Base-by-base conservation (phyloP, 169 alveolate species). In the Cryptosporidium meleagridis region DNA sequence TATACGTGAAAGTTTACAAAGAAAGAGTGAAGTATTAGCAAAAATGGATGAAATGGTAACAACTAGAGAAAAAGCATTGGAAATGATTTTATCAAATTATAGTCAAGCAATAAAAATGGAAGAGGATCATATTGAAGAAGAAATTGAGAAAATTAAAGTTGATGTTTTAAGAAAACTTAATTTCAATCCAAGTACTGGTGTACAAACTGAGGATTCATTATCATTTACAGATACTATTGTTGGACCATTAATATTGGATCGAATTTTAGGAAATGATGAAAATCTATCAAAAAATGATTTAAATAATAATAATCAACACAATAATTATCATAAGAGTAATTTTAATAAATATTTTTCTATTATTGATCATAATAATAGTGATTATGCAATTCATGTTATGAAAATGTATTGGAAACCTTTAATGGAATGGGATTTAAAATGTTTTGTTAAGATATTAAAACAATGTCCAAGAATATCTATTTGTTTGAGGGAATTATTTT, bases 151-250 rank as follows among this genome's bases (percentile, higher is more conserved):
- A 55, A 52, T 73, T 18, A 73, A 73, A 26, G 55, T 55, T 52
- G 86, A 55, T 31, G 21, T 80, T 14, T 37, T 80, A 48, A 65
- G 75, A 33, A 80, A 39, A 39, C 12, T 80, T 0, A 80, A 61
- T 29, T 45, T 80, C 7, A 80, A 80, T 41, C 89, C 89, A 48
- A 65, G 75, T 44, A 45, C 59, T 5, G 73, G 69, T 8, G 68
- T 80, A 9, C 89, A 80, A 39, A 80, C 89, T n/a, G 89, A 80
- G 33, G 89, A 80, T 80, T n/a, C 89, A 45, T 59, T 80, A 62
- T 80, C 89, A 58, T 41, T 80, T 1, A 80, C 89, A 16, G 89
- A 80, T 65, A 80, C 89, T 16, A 48, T 80, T 16, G n/a, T 80
- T n/a, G 89, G 89, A 10, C 89, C 89, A 62, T 80, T 80, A 67